phyloP scores from a whole-genome alignment of 208 protist species.

The Leishmania tarentolae region DNA sequence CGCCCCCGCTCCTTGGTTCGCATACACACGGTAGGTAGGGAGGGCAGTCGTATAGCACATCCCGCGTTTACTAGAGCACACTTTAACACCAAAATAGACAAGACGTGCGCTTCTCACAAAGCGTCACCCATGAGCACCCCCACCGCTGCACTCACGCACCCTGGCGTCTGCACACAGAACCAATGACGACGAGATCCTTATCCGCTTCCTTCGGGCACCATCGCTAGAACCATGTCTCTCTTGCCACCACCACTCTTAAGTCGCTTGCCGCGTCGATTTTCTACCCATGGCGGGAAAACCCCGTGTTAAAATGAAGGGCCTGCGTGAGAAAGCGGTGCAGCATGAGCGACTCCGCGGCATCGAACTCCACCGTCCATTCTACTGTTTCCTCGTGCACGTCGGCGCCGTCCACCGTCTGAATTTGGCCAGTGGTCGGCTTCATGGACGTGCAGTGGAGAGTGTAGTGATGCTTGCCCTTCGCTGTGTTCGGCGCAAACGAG shows the following conservation, averaged over 20 bases:
- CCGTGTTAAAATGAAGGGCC: slow-evolving; percentile 82
- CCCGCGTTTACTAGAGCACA: neutral
- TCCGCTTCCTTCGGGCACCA: neutral
- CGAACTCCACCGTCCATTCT: slow-evolving; percentile 71
- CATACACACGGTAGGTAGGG: neutral
- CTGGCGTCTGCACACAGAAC: neutral
- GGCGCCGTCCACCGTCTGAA: slow-evolving; percentile 39
- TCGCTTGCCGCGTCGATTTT: neutral
- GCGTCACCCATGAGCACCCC: neutral
- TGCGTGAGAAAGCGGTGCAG: slow-evolving; percentile 85
- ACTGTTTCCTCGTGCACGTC: slow-evolving; percentile 65
- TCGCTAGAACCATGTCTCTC: neutral
- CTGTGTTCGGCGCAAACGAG: slow-evolving; percentile 54
- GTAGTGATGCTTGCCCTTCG: slow-evolving; percentile 52
- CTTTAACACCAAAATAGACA: neutral
- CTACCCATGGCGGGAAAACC: slow-evolving; percentile 38
- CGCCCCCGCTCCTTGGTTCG: neutral
- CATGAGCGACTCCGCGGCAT: slow-evolving; percentile 84
- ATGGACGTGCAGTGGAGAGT: slow-evolving; percentile 65
- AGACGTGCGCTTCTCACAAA: neutral
- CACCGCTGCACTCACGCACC: neutral
- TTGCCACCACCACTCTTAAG: neutral
- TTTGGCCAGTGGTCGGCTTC: slow-evolving; percentile 53
- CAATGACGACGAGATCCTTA: too few species aligned
- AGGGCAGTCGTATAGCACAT: neutral